These are phyloP conservation scores for Eremothecium coryli DNA, from an alignment of 1,139 yeast species.

Conservation along the genomic window DNA sequence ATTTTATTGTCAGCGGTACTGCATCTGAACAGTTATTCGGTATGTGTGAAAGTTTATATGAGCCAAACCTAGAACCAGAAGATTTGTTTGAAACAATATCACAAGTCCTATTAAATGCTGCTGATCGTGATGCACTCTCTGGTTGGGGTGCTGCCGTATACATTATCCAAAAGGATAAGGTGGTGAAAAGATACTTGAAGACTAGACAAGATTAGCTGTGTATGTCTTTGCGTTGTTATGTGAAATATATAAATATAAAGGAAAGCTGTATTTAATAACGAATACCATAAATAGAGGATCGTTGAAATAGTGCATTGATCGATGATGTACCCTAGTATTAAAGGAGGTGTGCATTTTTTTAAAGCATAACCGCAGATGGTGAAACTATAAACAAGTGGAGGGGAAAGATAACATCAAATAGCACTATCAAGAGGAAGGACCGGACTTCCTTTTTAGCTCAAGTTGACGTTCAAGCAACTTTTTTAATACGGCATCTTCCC, in stretches of 20 bases:
- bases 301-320: no score
- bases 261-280: background rate
- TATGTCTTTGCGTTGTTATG: constrained; percentile 9
- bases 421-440: no score
- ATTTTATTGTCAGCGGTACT: constrained; percentile 95
- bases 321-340: no score
- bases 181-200: constrained; percentile 74
- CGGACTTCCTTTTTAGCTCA: no score
- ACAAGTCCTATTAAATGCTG: constrained; percentile 89
- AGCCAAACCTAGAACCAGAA: constrained; percentile 88
- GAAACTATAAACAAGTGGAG: no score
- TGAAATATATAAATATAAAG: constrained; percentile 3
- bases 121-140: constrained; percentile 92
- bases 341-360: no score
- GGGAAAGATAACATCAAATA: no score
- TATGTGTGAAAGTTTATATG: constrained; percentile 97
- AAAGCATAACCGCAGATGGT: no score
- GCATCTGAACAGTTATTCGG: constrained; percentile 94
- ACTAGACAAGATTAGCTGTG: constrained; percentile 74
- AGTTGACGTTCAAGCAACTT: constrained; percentile 47
- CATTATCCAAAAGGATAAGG: constrained; percentile 85
- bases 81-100: constrained; percentile 93
- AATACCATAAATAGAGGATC: background rate
- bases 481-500: constrained; percentile 64
- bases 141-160: constrained; percentile 99